Base-by-base conservation (phyloP, 106 monocot species). In the Triglochin maritima region DNA sequence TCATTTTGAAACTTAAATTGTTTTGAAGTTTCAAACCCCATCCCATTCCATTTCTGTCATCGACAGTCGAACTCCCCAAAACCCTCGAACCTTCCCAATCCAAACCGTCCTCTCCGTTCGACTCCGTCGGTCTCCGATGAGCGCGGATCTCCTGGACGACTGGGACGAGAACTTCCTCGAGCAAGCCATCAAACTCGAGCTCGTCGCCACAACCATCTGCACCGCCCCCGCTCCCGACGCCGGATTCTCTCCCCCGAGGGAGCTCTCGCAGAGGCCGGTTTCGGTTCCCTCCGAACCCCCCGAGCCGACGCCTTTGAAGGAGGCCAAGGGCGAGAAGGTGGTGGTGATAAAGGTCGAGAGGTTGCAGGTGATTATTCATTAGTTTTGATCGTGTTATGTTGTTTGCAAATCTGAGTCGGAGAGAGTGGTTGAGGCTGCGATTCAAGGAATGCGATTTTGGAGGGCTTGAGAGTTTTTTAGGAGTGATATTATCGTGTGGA, bases 111-210 rank as follows among this genome's bases (percentile, higher is more conserved):
- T 29, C 29, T 29, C 29, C 29, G 29, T 29, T 29, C 29, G 29
- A 29, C 29, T 29, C 29, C 51, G 51, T 1, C 10, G 55, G 41
- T 7, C 46, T 47, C 44, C 8, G 70, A 77, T 75, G 82, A 76
- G 79, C 66, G 65, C 76, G 55, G 85, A 81, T 14, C 79, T 56
- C 44, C 71, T 86, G 14, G 82, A 86, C 74, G 82, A 82, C 48
- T 86, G 79, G 82, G 80, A 77, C 71, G 86, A 82, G 59, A 77
- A 69, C 71, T 86, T 86, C 74, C 71, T 86, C 57, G 62, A 71
- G 41, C 79, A 80, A 53, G 77, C 60, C 15, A 47, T 80, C 5
- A 69, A 74, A 50, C 16, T 74, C 44, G 79, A 79, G 70, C 58
- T 74, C 74, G 80, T 71, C 13, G 77, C 80, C 42, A 55, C 76